These are phyloP conservation scores for Lactarius vividus DNA, from an alignment of 768 basidiomycete genomes.

Conservation along the genomic window DNA sequence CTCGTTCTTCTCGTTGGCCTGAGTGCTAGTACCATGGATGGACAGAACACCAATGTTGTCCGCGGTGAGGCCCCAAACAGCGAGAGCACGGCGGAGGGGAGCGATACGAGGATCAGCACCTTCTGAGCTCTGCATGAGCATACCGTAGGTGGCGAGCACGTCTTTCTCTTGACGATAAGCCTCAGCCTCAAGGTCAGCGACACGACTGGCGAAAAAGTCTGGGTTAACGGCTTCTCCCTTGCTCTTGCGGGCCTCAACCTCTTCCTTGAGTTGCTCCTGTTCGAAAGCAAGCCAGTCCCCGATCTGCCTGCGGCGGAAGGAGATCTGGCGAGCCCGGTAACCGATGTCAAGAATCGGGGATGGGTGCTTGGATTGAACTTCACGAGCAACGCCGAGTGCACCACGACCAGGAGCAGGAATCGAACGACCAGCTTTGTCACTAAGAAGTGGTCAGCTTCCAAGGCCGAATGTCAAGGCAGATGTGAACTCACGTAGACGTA, in stretches of 20 bases:
- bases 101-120: slow-evolving; percentile 82
- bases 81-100: slow-evolving; percentile 91
- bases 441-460: slow-evolving; percentile 34
- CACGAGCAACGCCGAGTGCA: slow-evolving; percentile 82
- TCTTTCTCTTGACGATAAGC: slow-evolving; percentile 91
- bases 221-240: slow-evolving; percentile 53
- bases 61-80: slow-evolving; percentile 92
- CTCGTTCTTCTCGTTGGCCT: slow-evolving; percentile 96
- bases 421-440: slow-evolving; percentile 98
- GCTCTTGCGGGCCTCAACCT: slow-evolving; percentile 60
- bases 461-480: not conserved
- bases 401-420: slow-evolving; percentile 97
- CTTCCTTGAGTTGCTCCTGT: slow-evolving; percentile 77
- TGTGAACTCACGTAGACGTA: slow-evolving; percentile 76
- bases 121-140: slow-evolving; percentile 57
- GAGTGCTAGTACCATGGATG: slow-evolving; percentile 86
- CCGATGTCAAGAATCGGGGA: slow-evolving; percentile 77
- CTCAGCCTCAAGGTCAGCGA: slow-evolving; percentile 86
- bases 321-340: slow-evolving; percentile 90
- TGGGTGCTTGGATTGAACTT: slow-evolving; percentile 76
- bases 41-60: slow-evolving; percentile 91
- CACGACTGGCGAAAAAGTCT: slow-evolving; percentile 70
- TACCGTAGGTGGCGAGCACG: slow-evolving; percentile 89
- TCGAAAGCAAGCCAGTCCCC: slow-evolving; percentile 93
- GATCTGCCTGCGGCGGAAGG: slow-evolving; percentile 94